phyloP scores from a whole-genome alignment of 768 basidiomycete genomes.

The Calocybe cyanea region DNA sequence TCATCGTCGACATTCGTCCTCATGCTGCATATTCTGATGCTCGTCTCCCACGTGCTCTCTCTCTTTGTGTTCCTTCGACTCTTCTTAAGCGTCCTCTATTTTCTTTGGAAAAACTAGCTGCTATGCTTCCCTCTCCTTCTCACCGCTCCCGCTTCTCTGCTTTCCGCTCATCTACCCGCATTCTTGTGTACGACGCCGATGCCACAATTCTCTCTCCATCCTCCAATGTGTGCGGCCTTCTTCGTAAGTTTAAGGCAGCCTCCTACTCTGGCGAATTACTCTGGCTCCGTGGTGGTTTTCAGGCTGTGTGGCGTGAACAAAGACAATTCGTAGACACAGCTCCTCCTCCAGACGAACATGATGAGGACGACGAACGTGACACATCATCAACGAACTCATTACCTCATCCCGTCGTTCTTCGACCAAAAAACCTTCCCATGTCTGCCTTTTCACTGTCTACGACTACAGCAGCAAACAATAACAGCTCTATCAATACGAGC shows the following conservation, averaged over 20 bases:
- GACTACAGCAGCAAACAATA: not conserved
- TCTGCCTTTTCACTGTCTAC: constrained; percentile 54
- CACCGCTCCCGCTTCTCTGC: constrained; percentile 56
- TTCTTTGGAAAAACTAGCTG: constrained; percentile 69
- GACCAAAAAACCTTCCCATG: constrained; percentile 58
- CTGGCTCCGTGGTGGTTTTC: constrained; percentile 85
- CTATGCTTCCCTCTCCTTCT: constrained; percentile 69
- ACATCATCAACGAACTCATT: constrained; percentile 7
- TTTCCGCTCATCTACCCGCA: constrained; percentile 56
- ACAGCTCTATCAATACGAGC: too few relatives aligned
- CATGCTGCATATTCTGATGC: constrained; percentile 68
- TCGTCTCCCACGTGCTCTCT: constrained; percentile 68
- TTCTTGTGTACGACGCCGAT: constrained; percentile 88
- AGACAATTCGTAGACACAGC: constrained; percentile 50
- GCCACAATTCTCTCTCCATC: constrained; percentile 54
- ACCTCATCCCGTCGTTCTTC: constrained; percentile 31
- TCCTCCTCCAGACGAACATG: constrained; percentile 48
- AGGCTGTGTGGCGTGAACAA: constrained; percentile 56
- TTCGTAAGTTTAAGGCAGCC: constrained; percentile 67
- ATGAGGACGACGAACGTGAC: constrained; percentile 27
- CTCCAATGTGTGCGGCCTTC: constrained; percentile 66
- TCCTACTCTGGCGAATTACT: constrained; percentile 55
- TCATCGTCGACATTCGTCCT: constrained; percentile 88
- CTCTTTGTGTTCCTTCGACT: constrained; percentile 90
- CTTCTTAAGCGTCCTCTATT: constrained; percentile 89